A percentile compares a stretch with the other conserved stretches of the same genome.
These are phyloP conservation scores for Nakazawaea molendinolei DNA, from an alignment of 805 yeast genomes.

Conservation along the genomic window DNA sequence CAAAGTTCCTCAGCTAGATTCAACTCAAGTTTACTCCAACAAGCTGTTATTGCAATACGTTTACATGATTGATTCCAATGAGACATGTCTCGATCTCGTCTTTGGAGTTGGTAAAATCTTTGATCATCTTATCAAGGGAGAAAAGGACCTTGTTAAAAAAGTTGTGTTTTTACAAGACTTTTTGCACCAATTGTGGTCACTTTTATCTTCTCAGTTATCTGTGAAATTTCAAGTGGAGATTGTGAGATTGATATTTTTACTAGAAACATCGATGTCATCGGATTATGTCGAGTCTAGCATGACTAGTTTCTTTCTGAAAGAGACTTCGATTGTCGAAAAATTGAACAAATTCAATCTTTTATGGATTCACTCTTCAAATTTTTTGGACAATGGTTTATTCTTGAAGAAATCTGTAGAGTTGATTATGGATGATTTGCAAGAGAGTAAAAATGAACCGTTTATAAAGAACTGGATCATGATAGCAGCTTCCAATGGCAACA, in stretches of 20 bases:
- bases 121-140: constrained; percentile 23
- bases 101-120: constrained; percentile 39
- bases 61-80: constrained; percentile 2
- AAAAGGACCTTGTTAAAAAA: constrained; percentile 21
- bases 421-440: constrained; percentile 55
- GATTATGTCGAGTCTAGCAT: constrained; percentile 69
- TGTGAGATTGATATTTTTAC: constrained; percentile 54
- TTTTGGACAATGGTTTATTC: constrained; percentile 31
- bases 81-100: constrained; percentile 20
- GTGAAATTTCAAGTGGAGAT: constrained; percentile 64
- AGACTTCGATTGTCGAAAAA: constrained; percentile 31
- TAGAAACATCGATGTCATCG: constrained; percentile 47
- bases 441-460: constrained; percentile 15
- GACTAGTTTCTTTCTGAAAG: constrained; percentile 43
- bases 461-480: constrained; percentile 37
- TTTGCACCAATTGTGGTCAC: constrained; percentile 46
- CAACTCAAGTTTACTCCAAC: constrained; percentile 1
- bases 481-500: constrained; percentile 42
- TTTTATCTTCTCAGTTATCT: constrained; percentile 31
- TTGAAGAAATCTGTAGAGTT: constrained; percentile 54
- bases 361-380: constrained; percentile 65
- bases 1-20: constrained; percentile 37
- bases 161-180: constrained; percentile 33
- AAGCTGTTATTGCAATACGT: neutral
- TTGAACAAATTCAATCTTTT: constrained; percentile 53